Evolutionary conservation across 192 early-diverging fungal species (phyloP), one percentile per base, ranked within the genome.

Genomic region (Coemansia sp.): DNA sequence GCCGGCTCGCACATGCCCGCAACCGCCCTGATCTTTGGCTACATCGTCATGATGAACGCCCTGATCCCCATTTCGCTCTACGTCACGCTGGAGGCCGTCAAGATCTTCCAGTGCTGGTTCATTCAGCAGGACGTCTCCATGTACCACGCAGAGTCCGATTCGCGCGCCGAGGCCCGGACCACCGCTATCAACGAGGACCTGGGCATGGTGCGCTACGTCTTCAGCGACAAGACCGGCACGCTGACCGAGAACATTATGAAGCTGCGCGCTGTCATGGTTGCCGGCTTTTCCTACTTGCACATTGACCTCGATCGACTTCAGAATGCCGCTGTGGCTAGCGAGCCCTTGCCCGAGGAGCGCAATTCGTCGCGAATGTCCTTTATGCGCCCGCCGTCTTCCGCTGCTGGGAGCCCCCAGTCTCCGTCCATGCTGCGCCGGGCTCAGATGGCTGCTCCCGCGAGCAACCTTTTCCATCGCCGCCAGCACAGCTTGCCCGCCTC

Each of bases 211-310:
- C 87, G 90, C 59, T 94, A 94, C 64, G 83, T 96, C 10, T 96
- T 96, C 59, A 90, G 90, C 21, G 93, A 95, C 83, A 95, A 95
- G 76, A 95, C 93, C 6, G 93, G 93, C 33, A 95, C 93, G 10
- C 78, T 95, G 25, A 95, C 93, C 0, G 90, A 93, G 57, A 95
- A 94, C 72, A 83, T 91, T 8, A 93, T 94, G 91, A 83, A 91
- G 48, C 88, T 94, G 58, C 83, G 88, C 31, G 87, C 87, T 16
- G 74, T 88, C 16, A 87, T 86, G 72, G 83, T 86, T 3, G 87
- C 83, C 8, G 89, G 89, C 6, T 82, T 82, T 25, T 82, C 79
- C 43, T 88, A 84, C 66, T 64, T 87, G 48, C 87, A 90, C 58
- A 59, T 73, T 9, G 86, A 88, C 56, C 59, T 87, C 34, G 88